These are phyloP conservation scores for Spiraea crenata DNA, from an alignment of 331 rosid species.

Conservation along the genomic window DNA sequence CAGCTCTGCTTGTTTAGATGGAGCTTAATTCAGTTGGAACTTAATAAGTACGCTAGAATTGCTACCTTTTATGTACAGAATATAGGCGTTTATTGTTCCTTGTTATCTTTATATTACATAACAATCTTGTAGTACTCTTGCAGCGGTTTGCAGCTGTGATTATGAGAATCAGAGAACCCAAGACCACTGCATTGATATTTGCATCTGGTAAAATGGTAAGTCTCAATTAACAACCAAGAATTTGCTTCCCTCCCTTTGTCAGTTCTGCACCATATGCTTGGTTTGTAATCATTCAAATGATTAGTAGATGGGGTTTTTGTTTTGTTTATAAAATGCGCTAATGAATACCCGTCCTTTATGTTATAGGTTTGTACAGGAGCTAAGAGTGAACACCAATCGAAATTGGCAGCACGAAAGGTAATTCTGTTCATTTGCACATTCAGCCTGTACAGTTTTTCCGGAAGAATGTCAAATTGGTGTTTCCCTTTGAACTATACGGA, in stretches of 20 bases:
- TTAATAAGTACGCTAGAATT: background rate
- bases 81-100: background rate
- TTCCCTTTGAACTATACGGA: background rate
- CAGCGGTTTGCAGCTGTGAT: constrained; percentile 99
- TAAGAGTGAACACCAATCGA: constrained; percentile 86
- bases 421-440: constrained; percentile 11
- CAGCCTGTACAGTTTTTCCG: background rate
- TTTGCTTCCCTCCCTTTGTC: background rate
- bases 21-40: background rate
- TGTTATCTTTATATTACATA: background rate
- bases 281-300: background rate
- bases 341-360: no score
- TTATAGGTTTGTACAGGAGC: constrained; percentile 94
- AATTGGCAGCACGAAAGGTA: constrained; percentile 97
- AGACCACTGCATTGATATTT: constrained; percentile 91
- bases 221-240: background rate
- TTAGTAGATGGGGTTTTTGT: background rate
- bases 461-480: background rate
- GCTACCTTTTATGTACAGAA: background rate
- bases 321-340: no score
- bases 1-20: background rate
- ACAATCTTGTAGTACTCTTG: constrained; percentile 17
- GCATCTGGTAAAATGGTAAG: constrained; percentile 96
- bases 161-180: constrained; percentile 96
- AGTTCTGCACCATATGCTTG: background rate